Percentiles rank a stretch among this genome's conserved stretches.
Evolutionary conservation across 2,329 filamentous ascomycete species (phyloP).

Genomic region (Fonsecaea nubica): DNA sequence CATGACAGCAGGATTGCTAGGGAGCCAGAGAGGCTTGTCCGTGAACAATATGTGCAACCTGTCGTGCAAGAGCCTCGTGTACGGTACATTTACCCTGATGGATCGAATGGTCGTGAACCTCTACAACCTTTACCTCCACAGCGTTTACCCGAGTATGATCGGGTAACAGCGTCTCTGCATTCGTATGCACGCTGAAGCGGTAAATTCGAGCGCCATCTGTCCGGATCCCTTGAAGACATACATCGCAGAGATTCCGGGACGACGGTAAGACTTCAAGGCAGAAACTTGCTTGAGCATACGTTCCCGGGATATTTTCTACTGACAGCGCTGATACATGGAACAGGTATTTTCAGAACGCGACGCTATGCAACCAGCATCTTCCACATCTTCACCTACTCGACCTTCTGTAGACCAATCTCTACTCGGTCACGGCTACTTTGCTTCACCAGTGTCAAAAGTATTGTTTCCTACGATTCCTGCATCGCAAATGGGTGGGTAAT

Average conservation of each 20-base stretch:
- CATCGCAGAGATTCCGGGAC: not conserved
- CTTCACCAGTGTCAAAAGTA: conserved; percentile 2
- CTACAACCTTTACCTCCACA: conserved; percentile 22
- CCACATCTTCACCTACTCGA: not conserved
- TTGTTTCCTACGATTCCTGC: not conserved
- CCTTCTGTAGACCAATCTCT: not conserved
- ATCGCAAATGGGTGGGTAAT: conserved; percentile 1
- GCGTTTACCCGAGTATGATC: conserved; percentile 29
- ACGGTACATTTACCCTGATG: conserved; percentile 22
- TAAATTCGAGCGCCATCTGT: not conserved
- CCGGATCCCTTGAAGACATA: not conserved
- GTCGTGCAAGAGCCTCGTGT: conserved; percentile 22
- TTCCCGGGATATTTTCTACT: not conserved
- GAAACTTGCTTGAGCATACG: not conserved
- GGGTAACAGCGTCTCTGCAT: conserved; percentile 9
- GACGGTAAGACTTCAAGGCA: conserved; percentile 23
- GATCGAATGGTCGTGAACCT: conserved; percentile 21
- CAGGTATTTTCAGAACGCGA: not conserved
- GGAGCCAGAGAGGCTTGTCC: conserved; percentile 17
- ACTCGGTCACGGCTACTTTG: conserved; percentile 3
- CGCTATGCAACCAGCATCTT: not conserved
- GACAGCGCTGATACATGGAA: conserved; percentile 5
- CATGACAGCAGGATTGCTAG: conserved; percentile 20
- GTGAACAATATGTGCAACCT: conserved; percentile 27
- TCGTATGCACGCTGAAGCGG: conserved; percentile 17